Evolutionary conservation across 2,329 filamentous ascomycete genomes (phyloP).

Genomic region (Aspergillus sp.): DNA sequence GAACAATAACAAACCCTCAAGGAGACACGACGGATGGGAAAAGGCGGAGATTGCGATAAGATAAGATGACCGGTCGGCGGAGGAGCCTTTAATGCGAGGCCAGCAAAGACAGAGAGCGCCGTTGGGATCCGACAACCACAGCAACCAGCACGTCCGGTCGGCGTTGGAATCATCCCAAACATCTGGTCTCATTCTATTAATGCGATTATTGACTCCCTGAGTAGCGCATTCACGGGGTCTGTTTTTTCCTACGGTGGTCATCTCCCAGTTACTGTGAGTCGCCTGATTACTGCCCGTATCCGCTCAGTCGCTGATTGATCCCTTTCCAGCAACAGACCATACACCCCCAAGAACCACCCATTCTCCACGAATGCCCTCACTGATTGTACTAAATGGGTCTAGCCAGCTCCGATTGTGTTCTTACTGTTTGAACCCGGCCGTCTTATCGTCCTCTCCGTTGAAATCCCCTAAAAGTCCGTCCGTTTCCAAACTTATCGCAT

Average conservation of each 20-base stretch:
- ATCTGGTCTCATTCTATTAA: background rate
- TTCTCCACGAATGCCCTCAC: slow-evolving; percentile 1
- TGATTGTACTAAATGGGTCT: background rate
- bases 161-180: background rate
- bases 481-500: background rate
- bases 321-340: background rate
- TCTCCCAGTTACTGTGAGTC: background rate
- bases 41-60: slow-evolving; percentile 32
- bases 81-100: slow-evolving; percentile 2
- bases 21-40: slow-evolving; percentile 5
- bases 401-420: background rate
- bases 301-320: background rate
- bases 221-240: background rate
- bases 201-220: background rate
- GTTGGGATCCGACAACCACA: background rate
- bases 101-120: slow-evolving; percentile 6
- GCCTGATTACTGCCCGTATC: background rate
- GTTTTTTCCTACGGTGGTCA: background rate
- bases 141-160: background rate
- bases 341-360: background rate
- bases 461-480: background rate
- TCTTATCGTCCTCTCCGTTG: background rate
- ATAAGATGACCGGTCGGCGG: slow-evolving; percentile 18
- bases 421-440: background rate
- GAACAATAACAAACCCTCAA: background rate